These are phyloP conservation scores for Acrodontium crateriforme DNA, from an alignment of 2,329 filamentous ascomycete species.

Conservation along the genomic window DNA sequence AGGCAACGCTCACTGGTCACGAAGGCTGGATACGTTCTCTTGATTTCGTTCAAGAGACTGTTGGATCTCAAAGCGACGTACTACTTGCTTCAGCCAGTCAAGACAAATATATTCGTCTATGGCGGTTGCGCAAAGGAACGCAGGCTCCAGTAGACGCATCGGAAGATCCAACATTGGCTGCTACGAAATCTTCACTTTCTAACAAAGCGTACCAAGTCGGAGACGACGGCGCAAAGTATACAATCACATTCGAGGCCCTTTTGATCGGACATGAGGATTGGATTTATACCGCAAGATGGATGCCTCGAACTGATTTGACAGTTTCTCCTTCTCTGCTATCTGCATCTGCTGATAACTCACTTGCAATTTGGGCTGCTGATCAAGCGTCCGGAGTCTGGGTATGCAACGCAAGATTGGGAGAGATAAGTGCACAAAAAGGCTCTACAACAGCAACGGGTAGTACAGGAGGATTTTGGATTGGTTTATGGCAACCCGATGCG, in stretches of 20 bases:
- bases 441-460: conserved; percentile 94
- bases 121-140: conserved; percentile 65
- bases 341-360: conserved; percentile 86
- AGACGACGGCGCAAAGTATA: conserved; percentile 49
- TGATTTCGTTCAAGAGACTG: conserved; percentile 55
- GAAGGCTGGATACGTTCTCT: conserved; percentile 91
- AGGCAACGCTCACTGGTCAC: conserved; percentile 71
- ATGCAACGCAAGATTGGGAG: conserved; percentile 70
- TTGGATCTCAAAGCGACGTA: conserved; percentile 46
- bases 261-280: conserved; percentile 94
- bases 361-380: conserved; percentile 87
- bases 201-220: conserved; percentile 79
- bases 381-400: conserved; percentile 78
- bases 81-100: conserved; percentile 88
- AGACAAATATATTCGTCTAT: conserved; percentile 91
- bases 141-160: conserved; percentile 25
- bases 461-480: conserved; percentile 91
- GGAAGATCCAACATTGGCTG: conserved; percentile 3
- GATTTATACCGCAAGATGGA: conserved; percentile 85
- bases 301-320: conserved; percentile 32
- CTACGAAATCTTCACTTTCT: conserved; percentile 49
- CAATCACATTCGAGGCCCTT: conserved; percentile 83
- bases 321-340: conserved; percentile 47
- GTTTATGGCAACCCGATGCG: conserved; percentile 75
- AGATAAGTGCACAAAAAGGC: conserved; percentile 88